Conservation (phyloP, 208 protist genomes). For the Trypanosoma melophagium region DNA sequence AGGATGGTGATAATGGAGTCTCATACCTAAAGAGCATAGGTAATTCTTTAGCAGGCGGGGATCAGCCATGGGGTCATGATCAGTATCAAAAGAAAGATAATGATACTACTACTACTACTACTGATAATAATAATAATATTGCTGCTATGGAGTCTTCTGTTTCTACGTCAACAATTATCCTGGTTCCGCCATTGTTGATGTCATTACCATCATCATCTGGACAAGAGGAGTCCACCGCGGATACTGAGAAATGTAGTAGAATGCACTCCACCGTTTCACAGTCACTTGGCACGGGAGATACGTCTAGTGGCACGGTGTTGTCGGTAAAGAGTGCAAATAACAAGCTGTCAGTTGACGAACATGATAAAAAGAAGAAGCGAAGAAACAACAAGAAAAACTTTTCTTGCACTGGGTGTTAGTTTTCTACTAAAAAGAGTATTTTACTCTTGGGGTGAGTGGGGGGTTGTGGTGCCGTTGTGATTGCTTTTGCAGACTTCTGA, state of each 20-base stretch:
- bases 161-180: background rate
- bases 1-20: conserved; percentile 6
- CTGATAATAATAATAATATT: background rate
- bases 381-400: conserved; percentile 2
- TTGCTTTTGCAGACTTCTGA: no score
- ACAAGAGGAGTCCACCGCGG: no score
- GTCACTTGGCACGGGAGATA: no score
- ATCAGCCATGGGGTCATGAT: background rate
- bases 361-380: background rate
- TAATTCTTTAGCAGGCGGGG: background rate
- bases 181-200: no score
- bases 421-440: no score
- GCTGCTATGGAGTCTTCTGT: background rate
- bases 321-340: background rate
- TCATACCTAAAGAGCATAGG: conserved; percentile 6
- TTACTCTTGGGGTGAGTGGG: no score
- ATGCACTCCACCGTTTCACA: no score
- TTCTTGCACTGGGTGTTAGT: no score
- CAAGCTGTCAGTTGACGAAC: background rate
- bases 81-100: background rate
- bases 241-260: no score
- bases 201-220: no score
- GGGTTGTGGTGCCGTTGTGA: no score
- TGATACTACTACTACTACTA: conserved; percentile 6
- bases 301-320: background rate